Evolutionary conservation across 2,329 filamentous ascomycete species (phyloP).

Genomic region (Hypocreales sp.): DNA sequence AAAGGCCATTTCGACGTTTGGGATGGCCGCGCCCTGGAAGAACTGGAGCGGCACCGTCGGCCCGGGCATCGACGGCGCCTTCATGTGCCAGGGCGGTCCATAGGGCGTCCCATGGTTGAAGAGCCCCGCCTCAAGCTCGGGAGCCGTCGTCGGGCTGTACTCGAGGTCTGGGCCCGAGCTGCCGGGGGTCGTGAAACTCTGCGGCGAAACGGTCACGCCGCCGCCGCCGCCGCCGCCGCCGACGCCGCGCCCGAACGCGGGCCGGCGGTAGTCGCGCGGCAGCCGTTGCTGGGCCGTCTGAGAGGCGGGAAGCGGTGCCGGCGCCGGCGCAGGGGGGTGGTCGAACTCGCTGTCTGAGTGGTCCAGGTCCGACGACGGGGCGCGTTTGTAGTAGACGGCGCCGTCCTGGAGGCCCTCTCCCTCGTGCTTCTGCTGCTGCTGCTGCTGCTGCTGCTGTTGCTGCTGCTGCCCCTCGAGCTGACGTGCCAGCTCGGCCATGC

Average conservation of each 20-base stretch:
- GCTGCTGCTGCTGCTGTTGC: conserved; percentile 6
- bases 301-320: too few species aligned
- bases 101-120: conserved; percentile 15
- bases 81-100: too few species aligned
- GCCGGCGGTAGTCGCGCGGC: conserved; percentile 30
- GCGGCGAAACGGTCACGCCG: conserved; percentile 33
- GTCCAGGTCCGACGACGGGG: conserved; percentile 37
- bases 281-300: too few species aligned
- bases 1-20: conserved; percentile 28
- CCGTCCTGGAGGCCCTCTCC: conserved; percentile 3
- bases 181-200: conserved; percentile 30
- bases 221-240: conserved; percentile 19
- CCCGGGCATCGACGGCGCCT: too few species aligned
- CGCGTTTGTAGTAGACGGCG: conserved; percentile 24
- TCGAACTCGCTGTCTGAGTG: conserved; percentile 36
- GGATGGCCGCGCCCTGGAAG: conserved; percentile 23
- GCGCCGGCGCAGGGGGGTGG: too few species aligned
- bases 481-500: conserved; percentile 38
- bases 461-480: conserved; percentile 32
- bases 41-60: conserved; percentile 24
- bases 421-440: not conserved
- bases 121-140: conserved; percentile 17
- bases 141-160: conserved; percentile 16
- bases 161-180: conserved; percentile 20
- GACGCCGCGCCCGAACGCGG: too few species aligned